Evolutionary conservation across 2,329 filamentous ascomycete genomes (phyloP).

Genomic region (Penicillium sp.): DNA sequence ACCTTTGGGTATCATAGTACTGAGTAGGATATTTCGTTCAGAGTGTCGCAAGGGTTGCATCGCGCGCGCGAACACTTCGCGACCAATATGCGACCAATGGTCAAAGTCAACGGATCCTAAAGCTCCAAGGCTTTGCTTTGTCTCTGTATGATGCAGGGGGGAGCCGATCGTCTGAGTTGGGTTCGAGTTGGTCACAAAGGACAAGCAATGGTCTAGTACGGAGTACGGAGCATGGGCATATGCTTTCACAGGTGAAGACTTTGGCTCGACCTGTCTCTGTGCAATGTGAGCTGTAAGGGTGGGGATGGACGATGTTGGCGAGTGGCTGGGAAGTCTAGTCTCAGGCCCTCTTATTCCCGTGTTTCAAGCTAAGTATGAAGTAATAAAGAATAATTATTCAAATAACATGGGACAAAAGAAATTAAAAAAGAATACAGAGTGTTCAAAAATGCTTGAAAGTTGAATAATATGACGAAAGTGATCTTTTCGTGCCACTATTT

Average conservation of each 20-base stretch:
- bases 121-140: conserved; percentile 5
- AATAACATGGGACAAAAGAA: background rate
- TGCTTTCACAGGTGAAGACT: background rate
- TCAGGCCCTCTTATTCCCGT: background rate
- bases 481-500: background rate
- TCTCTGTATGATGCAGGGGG: conserved; percentile 20
- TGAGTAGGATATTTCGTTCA: background rate
- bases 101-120: conserved; percentile 12
- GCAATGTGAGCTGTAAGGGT: conserved; percentile 6
- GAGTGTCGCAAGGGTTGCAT: conserved; percentile 17
- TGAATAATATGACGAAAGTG: background rate
- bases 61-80: conserved; percentile 10
- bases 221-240: background rate
- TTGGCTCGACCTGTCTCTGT: background rate
- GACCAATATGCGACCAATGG: conserved; percentile 8
- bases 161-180: conserved; percentile 1
- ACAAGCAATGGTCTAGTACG: background rate
- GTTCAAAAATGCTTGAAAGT: background rate
- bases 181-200: background rate
- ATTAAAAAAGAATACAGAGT: background rate
- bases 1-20: conserved; percentile 6
- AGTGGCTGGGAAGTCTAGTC: conserved; percentile 6
- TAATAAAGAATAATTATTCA: background rate
- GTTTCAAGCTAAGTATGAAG: background rate
- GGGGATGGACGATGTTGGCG: conserved; percentile 5